Percentiles rank a stretch among this genome's conserved stretches.
phyloP scores from a whole-genome alignment of 768 basidiomycete species.

The Agaricus bisporus region DNA sequence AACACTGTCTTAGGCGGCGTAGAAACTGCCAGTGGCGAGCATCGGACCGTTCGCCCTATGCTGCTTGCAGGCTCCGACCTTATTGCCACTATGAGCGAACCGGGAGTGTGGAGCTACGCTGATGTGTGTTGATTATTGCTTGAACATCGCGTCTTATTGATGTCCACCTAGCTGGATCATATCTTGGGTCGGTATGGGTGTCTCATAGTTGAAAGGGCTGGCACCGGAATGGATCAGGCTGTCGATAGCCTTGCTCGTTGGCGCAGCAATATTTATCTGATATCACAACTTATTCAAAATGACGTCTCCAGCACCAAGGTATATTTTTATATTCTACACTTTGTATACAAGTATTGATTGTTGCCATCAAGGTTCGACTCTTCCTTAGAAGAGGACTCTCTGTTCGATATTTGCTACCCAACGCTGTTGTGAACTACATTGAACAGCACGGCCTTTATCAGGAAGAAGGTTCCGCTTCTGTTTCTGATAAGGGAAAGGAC shows the following conservation, averaged over 20 bases:
- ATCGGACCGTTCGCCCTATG: conserved; percentile 77
- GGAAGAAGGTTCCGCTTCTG: conserved; percentile 41
- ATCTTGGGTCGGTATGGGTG: conserved; percentile 94
- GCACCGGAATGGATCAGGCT: conserved; percentile 85
- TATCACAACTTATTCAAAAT: conserved; percentile 93
- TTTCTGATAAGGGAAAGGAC: conserved; percentile 29
- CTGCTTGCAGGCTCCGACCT: conserved; percentile 97
- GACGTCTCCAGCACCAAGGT: conserved; percentile 96
- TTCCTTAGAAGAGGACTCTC: conserved; percentile 78
- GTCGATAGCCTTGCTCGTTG: conserved; percentile 68
- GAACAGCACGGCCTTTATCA: conserved; percentile 73
- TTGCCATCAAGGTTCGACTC: conserved; percentile 44
- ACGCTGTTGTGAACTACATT: conserved; percentile 92
- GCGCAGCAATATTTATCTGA: conserved; percentile 84
- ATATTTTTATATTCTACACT: conserved; percentile 4
- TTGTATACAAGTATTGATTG: not conserved
- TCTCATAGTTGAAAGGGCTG: conserved; percentile 92
- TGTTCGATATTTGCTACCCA: conserved; percentile 86
- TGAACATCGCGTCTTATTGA: conserved; percentile 2
- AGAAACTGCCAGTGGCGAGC: conserved; percentile 65
- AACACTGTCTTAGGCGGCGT: conserved; percentile 83
- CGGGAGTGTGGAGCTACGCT: conserved; percentile 92
- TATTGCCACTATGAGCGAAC: conserved; percentile 97
- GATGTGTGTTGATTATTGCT: conserved; percentile 60
- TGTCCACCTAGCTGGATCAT: conserved; percentile 70